A percentile compares a stretch with the other conserved stretches of the same genome.
These are phyloP conservation scores for Sordariomycetes sp. DNA, from an alignment of 2,329 filamentous ascomycete genomes.

Conservation along the genomic window DNA sequence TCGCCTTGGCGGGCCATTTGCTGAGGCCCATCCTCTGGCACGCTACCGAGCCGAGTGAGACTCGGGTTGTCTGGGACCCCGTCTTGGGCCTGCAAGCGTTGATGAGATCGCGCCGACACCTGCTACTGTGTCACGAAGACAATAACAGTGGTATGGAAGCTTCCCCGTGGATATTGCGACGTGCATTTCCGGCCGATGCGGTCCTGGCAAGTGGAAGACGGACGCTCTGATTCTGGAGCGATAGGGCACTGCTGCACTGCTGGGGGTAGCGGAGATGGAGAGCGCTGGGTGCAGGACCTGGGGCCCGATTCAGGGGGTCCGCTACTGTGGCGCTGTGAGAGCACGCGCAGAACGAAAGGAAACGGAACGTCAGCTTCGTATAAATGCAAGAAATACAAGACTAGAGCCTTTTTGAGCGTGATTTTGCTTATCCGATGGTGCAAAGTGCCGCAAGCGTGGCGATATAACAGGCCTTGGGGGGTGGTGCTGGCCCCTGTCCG, in stretches of 20 bases:
- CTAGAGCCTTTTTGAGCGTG: background rate
- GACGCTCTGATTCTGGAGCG: background rate
- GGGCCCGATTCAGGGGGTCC: background rate
- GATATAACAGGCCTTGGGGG: background rate
- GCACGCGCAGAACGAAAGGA: background rate
- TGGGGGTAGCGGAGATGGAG: background rate
- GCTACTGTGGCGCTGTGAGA: background rate
- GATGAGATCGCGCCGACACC: background rate
- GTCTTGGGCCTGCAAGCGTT: background rate
- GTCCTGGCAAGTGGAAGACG: background rate
- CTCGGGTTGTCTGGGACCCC: background rate
- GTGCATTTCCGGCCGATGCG: background rate
- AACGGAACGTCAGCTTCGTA: background rate
- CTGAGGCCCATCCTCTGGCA: background rate
- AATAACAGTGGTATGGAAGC: background rate
- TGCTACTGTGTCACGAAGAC: background rate
- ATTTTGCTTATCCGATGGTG: background rate
- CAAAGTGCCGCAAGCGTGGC: background rate
- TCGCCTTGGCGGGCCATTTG: background rate
- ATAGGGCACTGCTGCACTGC: too few species aligned
- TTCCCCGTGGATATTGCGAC: background rate
- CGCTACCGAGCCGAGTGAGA: background rate
- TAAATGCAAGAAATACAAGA: background rate
- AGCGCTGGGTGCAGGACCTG: background rate
- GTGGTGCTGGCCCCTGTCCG: background rate